A percentile compares a stretch with the other conserved stretches of the same genome.
phyloP scores from a whole-genome alignment of 228 moss, liverwort and hornwort genomes.

The Sphagnum fallax region DNA sequence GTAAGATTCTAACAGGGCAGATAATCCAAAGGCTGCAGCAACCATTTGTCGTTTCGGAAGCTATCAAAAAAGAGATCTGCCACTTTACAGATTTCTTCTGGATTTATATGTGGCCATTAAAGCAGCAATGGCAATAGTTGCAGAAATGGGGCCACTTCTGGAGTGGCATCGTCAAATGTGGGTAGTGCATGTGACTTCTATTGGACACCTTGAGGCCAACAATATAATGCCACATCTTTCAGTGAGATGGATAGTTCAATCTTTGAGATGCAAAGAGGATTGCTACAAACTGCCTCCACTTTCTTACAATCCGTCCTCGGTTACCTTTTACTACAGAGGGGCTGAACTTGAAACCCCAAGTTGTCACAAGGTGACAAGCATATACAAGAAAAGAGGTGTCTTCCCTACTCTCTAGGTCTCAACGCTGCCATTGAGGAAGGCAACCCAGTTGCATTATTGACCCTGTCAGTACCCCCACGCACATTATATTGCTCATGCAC shows the following conservation, averaged over 20 bases:
- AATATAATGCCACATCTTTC: constrained; percentile 76
- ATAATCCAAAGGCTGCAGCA: constrained; percentile 10
- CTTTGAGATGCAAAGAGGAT: constrained; percentile 29
- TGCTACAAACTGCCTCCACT: constrained; percentile 19
- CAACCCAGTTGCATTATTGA: constrained; percentile 33
- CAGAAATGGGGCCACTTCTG: constrained; percentile 5
- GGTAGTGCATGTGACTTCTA: constrained; percentile 28
- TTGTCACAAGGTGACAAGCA: constrained; percentile 13
- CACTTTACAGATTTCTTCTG: constrained; percentile 8
- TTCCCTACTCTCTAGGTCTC: constrained; percentile 47
- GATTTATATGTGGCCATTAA: constrained; percentile 15
- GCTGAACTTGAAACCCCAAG: constrained; percentile 10
- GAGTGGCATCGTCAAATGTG: constrained; percentile 5
- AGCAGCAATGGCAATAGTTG: constrained; percentile 8
- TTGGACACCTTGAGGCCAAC: constrained; percentile 67
- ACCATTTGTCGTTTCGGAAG: constrained; percentile 2
- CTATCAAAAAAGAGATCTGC: constrained; percentile 10
- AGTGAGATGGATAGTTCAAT: constrained; percentile 25
- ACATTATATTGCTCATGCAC: constrained; percentile 99
- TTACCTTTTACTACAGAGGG: constrained; percentile 26
- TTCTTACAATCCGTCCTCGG: constrained; percentile 15
- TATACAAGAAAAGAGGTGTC: constrained; percentile 12
- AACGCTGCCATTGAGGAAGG: constrained; percentile 23
- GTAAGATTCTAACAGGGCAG: constrained; percentile 13
- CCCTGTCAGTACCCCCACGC: constrained; percentile 62